Evolutionary conservation across 192 early-diverging fungal genomes (phyloP), one percentile per base, ranked within the genome.

Genomic region (Coemansia sp.): DNA sequence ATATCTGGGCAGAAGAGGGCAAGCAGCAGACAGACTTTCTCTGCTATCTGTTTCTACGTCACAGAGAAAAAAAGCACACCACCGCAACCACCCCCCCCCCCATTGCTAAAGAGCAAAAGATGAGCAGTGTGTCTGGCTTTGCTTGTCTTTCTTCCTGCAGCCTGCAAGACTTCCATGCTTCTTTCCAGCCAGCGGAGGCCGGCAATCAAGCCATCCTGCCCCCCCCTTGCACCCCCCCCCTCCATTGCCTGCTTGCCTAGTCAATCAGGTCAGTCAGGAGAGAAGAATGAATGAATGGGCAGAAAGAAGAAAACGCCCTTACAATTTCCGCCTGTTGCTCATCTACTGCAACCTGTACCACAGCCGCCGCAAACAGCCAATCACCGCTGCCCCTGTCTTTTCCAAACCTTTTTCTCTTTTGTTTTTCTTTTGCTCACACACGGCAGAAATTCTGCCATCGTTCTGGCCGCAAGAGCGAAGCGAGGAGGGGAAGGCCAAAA

Each of bases 201-300:
- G 54, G 22, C 54, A 26, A 56, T 37, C 54, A 56, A 26, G 26
- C 54, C 54, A 56, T 56, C 26, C 54, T 8, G 7, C 21, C 4
- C 36, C 57, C 57, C 57, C 57, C 32, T 39, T 49, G 22, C 55
- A 19, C 26, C 19, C 55, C 57, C 57, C 56, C 54, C 54, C 54
- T 36, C 57, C 57, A 39, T 37, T 59, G 18, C 26, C 57, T 41
- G 19, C 32, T 37, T 22, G 32, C 39, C 39, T 18, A 52, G 51
- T 52, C 36, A 37, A 16, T 11, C 5, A 54, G 26, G 19, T 54
- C 51, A 54, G 16, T 19, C 37, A 59, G 37, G 39, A 59, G 57
- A 47, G 16, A 47, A 47, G 46, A n/a, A 47, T 15, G 16, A 47
- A n/a, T 15, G 46, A 59, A 59, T 59, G 57, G 19, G 22, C 21